A percentile compares a stretch with the other conserved stretches of the same genome.
Conservation (phyloP, 306 rosid species). For the Inga leiocalycina region DNA sequence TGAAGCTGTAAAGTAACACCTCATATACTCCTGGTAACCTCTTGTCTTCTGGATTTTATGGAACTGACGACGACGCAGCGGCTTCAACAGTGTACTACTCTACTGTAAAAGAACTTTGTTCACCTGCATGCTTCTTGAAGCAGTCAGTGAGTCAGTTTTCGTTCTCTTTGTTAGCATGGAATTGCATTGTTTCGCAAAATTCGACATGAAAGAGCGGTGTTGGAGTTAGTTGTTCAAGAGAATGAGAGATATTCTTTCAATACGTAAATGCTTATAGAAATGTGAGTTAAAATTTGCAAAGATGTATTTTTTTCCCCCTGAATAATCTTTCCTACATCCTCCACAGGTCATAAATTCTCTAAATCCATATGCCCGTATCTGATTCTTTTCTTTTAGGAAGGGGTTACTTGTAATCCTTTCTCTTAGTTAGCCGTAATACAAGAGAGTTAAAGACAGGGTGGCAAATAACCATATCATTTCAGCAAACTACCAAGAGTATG, state of each 20-base stretch:
- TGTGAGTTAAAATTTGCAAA: background rate
- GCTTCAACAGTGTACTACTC: slow-evolving; percentile 19
- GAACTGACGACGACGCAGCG: slow-evolving; percentile 13
- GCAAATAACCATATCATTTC: slow-evolving; percentile 12
- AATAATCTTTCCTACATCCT: background rate
- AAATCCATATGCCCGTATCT: background rate
- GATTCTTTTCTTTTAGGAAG: background rate
- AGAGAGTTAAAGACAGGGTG: background rate
- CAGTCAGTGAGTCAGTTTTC: slow-evolving; percentile 4
- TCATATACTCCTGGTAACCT: slow-evolving; percentile 12
- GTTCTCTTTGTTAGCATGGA: slow-evolving; percentile 15
- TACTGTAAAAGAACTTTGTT: slow-evolving; percentile 29
- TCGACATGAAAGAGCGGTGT: slow-evolving; percentile 15
- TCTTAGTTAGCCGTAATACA: background rate
- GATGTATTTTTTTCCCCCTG: background rate
- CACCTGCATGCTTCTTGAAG: slow-evolving; percentile 15
- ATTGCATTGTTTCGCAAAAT: slow-evolving; percentile 26
- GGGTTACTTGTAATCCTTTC: background rate
- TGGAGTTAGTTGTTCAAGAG: slow-evolving; percentile 10
- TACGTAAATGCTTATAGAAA: slow-evolving; percentile 12
- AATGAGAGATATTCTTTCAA: background rate
- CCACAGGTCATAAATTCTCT: background rate
- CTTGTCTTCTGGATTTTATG: background rate
- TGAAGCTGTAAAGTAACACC: slow-evolving; percentile 19
- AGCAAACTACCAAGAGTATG: background rate